Evolutionary conservation across 2,329 filamentous ascomycete species (phyloP).

Genomic region (Fusarium sulawesiense): DNA sequence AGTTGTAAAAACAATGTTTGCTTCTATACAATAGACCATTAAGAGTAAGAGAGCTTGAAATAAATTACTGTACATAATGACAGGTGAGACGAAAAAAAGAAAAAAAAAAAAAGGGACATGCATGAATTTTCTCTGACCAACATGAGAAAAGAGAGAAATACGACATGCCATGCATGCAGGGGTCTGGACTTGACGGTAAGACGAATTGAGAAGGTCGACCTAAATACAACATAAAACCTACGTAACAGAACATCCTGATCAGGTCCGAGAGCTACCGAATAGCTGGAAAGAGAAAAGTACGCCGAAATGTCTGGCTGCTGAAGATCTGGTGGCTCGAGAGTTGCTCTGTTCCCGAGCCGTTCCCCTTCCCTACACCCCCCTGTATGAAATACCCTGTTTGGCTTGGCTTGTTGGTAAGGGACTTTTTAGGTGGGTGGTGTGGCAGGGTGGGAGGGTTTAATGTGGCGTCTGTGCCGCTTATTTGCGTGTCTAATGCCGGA

Average conservation of each 20-base stretch:
- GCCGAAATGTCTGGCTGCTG: not conserved
- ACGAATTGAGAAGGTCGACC: slow-evolving; percentile 10
- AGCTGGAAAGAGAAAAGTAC: not conserved
- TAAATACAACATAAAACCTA: not conserved
- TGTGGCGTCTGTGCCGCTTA: not conserved
- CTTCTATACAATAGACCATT: not conserved
- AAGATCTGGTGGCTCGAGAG: slow-evolving; percentile 13
- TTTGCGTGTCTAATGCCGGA: slow-evolving; percentile 1
- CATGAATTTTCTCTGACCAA: slow-evolving; percentile 11
- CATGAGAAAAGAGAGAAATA: slow-evolving; percentile 10
- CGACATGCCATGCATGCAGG: not conserved
- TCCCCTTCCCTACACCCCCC: not conserved
- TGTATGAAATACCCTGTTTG: too few species aligned
- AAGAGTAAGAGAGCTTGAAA: not conserved
- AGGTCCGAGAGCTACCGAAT: not conserved
- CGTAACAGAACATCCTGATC: slow-evolving; percentile 13
- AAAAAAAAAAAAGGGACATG: not conserved
- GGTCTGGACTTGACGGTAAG: not conserved
- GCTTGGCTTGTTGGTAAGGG: not conserved
- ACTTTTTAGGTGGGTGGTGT: not conserved
- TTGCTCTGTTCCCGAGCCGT: not conserved
- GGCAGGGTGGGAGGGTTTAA: too few species aligned
- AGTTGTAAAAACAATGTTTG: not conserved
- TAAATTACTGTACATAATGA: too few species aligned
- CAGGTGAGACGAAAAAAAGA: not conserved